Base-by-base conservation (phyloP, 2,329 filamentous ascomycete genomes). In the Colletotrichum sp. region DNA sequence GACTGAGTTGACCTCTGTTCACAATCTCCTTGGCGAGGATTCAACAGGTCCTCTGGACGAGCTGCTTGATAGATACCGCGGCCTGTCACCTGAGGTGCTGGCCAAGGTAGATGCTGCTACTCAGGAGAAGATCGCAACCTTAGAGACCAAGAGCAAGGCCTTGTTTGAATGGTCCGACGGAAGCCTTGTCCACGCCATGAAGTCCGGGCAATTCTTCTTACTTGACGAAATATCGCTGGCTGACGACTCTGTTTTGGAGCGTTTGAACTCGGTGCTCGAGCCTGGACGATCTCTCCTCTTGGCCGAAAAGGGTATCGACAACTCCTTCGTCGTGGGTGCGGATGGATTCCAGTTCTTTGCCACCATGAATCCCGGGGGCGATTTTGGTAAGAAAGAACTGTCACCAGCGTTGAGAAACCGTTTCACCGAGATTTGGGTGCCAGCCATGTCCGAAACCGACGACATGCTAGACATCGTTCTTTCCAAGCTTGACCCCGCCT, bases 341-440 rank as follows among this genome's bases (percentile, higher is more conserved):
- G 89, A 94, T 55, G 95, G 94, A 0, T 99, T 99, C 84, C 96
- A 99, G 81, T 98, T 99, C 85, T 92, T 99, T 76, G 96, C 97
- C 5, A 99, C 97, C 0, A 99, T 99, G 97, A 99, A 99, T 79
- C 97, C 97, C 10, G 98, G 98, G 67, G 97, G 98, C 62, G 97
- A 99, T 82, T 99, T 99, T 83, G 97, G 97, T 78, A 99, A 99
- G 87, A 95, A 96, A 80, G 97, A 99, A 84, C 90, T 99, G 15
- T 99, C 97, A 1, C 97, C 97, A 5, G 98, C 97, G 16, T 87
- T 99, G 76, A 92, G 97, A 62, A 99, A 99, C 83, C 95, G 97
- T 76, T 98, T 99, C 83, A 99, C 97, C 0, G 97, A 99, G 85
- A 98, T 99, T 10, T 99, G 97, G 97, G 97, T 99, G 1, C 96